A percentile compares a stretch with the other conserved stretches of the same genome.
Evolutionary conservation across 495 filamentous ascomycete species (phyloP).

Genomic region (Acidomyces sp.): DNA sequence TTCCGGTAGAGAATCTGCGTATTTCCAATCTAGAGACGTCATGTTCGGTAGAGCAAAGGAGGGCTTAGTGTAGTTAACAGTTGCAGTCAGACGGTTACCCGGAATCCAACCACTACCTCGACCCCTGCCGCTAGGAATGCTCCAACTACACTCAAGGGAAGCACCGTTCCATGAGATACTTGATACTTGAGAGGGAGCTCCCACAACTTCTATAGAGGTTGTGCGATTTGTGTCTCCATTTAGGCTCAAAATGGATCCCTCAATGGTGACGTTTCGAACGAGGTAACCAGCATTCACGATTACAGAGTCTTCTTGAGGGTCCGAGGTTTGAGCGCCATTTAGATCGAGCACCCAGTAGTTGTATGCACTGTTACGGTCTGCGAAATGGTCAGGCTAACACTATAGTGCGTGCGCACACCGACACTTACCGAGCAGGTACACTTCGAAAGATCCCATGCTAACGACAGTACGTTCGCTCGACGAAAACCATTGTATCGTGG

Average conservation of each 20-base stretch:
- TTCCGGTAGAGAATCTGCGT: conserved; percentile 58
- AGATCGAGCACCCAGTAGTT: conserved; percentile 59
- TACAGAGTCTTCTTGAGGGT: conserved; percentile 37
- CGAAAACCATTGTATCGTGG: too few species aligned
- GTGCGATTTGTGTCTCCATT: conserved; percentile 62
- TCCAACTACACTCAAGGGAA: conserved; percentile 28
- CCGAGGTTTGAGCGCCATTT: conserved; percentile 20
- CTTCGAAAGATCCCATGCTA: too few species aligned
- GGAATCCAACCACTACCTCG: too few species aligned
- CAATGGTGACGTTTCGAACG: conserved; percentile 47
- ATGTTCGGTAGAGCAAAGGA: conserved; percentile 42
- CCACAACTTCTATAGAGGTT: conserved; percentile 52
- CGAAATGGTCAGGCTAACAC: too few species aligned
- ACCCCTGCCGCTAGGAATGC: conserved; percentile 40
- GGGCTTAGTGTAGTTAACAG: conserved; percentile 40
- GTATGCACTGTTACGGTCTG: conserved; percentile 63
- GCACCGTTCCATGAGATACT: conserved; percentile 48
- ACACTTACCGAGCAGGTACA: too few species aligned
- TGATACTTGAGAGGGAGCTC: conserved; percentile 38
- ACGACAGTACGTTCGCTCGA: too few species aligned
- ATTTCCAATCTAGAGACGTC: conserved; percentile 50
- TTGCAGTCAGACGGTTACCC: conserved; percentile 40
- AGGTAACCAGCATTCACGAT: conserved; percentile 66
- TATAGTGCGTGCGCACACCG: too few species aligned
- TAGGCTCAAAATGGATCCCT: conserved; percentile 40